phyloP scores from a whole-genome alignment of 139 green algal genomes.

The Haematococcus sp. region DNA sequence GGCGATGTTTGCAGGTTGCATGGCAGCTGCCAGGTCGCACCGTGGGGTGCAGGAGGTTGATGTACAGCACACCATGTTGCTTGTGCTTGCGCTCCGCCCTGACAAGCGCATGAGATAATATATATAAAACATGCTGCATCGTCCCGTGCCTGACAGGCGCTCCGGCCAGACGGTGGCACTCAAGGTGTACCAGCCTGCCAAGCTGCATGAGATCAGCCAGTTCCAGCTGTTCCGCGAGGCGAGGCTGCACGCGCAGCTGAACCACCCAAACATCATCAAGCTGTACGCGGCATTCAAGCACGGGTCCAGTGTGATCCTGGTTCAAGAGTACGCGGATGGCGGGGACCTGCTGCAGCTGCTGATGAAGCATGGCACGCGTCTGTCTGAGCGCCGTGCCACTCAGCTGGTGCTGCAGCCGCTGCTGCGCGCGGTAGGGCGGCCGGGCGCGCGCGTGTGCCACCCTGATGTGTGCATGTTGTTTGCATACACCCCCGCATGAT shows the following conservation, averaged over 20 bases:
- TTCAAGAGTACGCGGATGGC: conserved; percentile 50
- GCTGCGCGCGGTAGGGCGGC: conserved; percentile 34
- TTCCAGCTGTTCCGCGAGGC: conserved; percentile 34
- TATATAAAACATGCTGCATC: no score
- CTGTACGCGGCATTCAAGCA: conserved; percentile 38
- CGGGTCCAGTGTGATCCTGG: conserved; percentile 51
- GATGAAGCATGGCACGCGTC: conserved; percentile 40
- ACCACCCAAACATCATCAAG: conserved; percentile 38
- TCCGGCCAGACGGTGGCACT: conserved; percentile 37
- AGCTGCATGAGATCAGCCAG: conserved; percentile 24
- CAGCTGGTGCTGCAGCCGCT: conserved; percentile 49
- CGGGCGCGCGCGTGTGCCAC: neutral
- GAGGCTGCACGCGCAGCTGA: conserved; percentile 23
- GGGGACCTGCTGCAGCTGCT: conserved; percentile 55
- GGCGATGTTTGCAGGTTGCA: no score
- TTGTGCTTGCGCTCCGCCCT: no score
- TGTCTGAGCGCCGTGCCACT: conserved; percentile 39
- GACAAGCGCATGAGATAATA: no score
- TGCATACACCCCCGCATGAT: no score
- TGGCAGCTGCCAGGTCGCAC: no score
- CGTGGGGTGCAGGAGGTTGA: no score
- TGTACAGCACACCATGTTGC: no score
- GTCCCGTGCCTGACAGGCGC: conserved; percentile 16
- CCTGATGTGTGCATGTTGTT: no score
- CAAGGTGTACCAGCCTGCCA: conserved; percentile 41